Conservation (phyloP, 2,329 filamentous ascomycete genomes). For the Bipolaris bicolor region DNA sequence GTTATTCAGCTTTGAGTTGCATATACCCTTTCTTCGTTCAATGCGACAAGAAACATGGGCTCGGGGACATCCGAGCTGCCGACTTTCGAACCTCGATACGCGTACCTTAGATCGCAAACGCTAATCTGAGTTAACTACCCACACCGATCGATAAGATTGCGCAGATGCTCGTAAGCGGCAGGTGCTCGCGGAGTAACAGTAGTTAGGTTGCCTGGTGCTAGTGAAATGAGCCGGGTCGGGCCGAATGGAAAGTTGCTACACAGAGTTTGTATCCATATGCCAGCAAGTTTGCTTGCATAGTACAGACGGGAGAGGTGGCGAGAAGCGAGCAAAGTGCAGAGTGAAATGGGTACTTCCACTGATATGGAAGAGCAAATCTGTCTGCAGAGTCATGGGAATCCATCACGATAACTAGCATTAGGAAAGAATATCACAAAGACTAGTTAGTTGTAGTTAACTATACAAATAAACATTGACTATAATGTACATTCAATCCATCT, state of each 20-base stretch:
- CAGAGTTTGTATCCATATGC: neutral
- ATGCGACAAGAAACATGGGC: no score
- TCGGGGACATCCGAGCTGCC: neutral
- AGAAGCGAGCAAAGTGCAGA: neutral
- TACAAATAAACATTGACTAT: no score
- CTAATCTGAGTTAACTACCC: neutral
- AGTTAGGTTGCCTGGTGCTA: neutral
- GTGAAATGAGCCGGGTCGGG: neutral
- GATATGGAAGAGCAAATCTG: neutral
- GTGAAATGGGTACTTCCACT: neutral
- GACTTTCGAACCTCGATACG: neutral
- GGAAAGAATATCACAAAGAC: no score
- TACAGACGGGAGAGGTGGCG: neutral
- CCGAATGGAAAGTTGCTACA: neutral
- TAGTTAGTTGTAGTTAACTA: no score
- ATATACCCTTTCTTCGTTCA: no score
- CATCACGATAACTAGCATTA: no score
- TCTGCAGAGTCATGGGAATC: no score
- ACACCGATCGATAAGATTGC: neutral
- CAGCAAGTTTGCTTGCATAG: neutral
- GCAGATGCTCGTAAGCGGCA: neutral
- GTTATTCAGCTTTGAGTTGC: no score
- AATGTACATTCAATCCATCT: no score
- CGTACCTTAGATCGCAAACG: neutral
- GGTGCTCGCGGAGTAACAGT: neutral